Base-by-base conservation (phyloP, 2,329 filamentous ascomycete genomes). In the Aspergillus neoniger region DNA sequence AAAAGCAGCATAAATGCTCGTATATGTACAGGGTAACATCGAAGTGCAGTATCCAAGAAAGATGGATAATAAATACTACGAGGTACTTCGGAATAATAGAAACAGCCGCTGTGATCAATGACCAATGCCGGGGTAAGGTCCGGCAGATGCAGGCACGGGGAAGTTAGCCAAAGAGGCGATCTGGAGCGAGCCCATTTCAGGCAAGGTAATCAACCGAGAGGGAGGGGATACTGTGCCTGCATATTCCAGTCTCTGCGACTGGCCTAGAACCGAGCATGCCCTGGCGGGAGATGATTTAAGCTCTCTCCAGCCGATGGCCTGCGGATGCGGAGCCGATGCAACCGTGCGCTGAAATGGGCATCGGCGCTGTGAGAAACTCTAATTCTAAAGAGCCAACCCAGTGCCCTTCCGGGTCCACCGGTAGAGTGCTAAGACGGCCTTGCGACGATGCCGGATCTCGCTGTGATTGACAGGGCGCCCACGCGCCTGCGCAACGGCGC, bases 391-490 rank as follows among this genome's bases (percentile, higher is more conserved):
- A 30, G 93, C 93, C 63, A 97, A 81, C 1, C 93, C 93, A 8
- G 91, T 95, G 14, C 93, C 93, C 72, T 96, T 91, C 49, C 92
- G 91, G 4, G 90, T 94, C 93, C 93, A 97, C 64, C 93, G 85
- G 78, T 96, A 97, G 65, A 96, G 79, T 21, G 90, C 86, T 55
- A 97, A 79, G 59, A 96, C 88, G 71, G 96, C 92, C 60, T 93
- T 87, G 60, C 93, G 85, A 56, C 91, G 87, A 72, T 92, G 87
- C 67, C 96, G 90, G 71, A 95, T 91, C 76, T 96, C 92, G 64
- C 88, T 89, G 52, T 92, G 86, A 69, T 96, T 92, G 70, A 96
- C 91, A 7, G 91, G 88, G 53, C 92, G 86, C 30, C 92, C 93
- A 53, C 91, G 88, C 54, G 96, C 92, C 75, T 96, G 91, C 12